These are phyloP conservation scores for Dioszegia hungarica DNA, from an alignment of 768 basidiomycete genomes.

Conservation along the genomic window DNA sequence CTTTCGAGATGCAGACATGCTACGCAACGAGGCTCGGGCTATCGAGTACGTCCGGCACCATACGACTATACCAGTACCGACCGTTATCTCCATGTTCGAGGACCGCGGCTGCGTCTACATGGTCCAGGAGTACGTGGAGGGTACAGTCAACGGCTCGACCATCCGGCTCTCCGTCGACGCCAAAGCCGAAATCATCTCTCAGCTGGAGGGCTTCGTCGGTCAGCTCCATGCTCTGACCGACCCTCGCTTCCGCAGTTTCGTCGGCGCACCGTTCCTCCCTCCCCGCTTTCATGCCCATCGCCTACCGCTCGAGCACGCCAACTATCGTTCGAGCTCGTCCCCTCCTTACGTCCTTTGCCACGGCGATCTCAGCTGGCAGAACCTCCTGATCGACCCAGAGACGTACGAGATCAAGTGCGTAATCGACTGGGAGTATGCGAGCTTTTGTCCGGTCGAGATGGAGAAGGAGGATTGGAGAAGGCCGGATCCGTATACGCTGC, in stretches of 20 bases:
- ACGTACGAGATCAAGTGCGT: no score
- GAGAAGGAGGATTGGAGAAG: no score
- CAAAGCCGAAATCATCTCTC: neutral
- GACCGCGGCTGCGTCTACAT: neutral
- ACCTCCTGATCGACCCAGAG: neutral
- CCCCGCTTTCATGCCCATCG: neutral
- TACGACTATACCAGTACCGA: neutral
- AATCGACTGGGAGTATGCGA: no score
- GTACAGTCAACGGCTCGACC: neutral
- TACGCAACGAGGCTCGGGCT: neutral
- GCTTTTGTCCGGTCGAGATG: no score
- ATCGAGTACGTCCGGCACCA: neutral
- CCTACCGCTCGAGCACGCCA: neutral
- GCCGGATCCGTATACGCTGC: no score
- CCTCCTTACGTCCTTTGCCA: neutral
- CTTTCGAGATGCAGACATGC: neutral
- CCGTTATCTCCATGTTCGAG: neutral
- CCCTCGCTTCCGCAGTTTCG: neutral
- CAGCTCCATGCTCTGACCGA: neutral
- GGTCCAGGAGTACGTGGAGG: neutral
- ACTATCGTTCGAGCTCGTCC: neutral
- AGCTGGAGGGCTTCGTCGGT: neutral
- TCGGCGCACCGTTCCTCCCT: neutral
- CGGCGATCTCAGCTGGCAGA: conserved; percentile 1
- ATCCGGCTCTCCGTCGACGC: neutral